Conservation (phyloP, 1,139 yeast species). For the Protomyces inundatus region DNA sequence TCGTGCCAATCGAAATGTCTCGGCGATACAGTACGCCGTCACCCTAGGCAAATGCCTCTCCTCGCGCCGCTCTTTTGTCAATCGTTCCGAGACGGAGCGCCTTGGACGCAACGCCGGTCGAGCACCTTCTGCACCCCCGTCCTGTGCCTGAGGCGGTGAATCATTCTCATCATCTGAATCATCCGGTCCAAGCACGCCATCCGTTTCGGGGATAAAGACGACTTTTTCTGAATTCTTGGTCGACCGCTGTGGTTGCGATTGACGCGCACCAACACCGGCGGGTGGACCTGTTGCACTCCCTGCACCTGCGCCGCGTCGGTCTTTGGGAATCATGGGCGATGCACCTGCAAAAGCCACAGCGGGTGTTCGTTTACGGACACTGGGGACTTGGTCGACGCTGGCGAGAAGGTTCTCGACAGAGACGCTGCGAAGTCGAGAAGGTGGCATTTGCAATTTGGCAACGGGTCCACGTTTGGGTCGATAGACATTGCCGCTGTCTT, state of each 20-base stretch:
- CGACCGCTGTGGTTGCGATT: constrained; percentile 28
- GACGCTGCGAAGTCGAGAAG: constrained; percentile 22
- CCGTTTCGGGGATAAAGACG: constrained; percentile 30
- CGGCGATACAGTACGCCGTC: constrained; percentile 86
- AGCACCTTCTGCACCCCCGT: background rate
- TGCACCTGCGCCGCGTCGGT: background rate
- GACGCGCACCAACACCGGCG: constrained; percentile 10
- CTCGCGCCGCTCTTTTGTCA: constrained; percentile 25
- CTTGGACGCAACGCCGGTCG: background rate
- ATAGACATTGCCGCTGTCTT: background rate
- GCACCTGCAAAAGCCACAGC: constrained; percentile 24
- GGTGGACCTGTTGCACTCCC: constrained; percentile 11
- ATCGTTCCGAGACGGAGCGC: constrained; percentile 20
- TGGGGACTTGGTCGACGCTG: constrained; percentile 19
- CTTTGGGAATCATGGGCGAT: constrained; percentile 3
- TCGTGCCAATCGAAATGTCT: constrained; percentile 62
- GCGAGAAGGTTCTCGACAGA: constrained; percentile 21
- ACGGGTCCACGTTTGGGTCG: background rate
- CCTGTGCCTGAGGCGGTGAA: constrained; percentile 15
- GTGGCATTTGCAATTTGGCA: constrained; percentile 20
- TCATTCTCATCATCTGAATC: constrained; percentile 25
- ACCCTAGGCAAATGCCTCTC: constrained; percentile 51
- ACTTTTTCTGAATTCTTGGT: constrained; percentile 32
- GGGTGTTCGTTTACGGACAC: constrained; percentile 23
- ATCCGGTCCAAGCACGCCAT: constrained; percentile 20